Percentiles rank a stretch among this genome's conserved stretches.
Evolutionary conservation across 2,329 filamentous ascomycete genomes (phyloP).

Genomic region (Ophiostoma sp.): DNA sequence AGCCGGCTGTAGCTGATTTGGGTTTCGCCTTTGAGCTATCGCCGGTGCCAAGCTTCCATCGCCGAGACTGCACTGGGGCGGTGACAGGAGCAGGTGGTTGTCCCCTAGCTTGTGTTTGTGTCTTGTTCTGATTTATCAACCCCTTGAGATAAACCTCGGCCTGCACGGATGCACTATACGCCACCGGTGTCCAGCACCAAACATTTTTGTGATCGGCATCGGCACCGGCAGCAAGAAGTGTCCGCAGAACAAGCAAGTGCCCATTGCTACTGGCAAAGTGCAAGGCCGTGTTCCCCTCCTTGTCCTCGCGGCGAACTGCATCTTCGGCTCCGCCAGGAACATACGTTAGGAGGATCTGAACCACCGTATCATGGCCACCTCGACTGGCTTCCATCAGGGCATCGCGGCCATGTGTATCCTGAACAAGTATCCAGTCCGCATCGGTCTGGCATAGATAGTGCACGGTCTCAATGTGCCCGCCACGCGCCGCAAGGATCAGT

Average conservation of each 20-base stretch:
- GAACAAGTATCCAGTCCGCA: constrained; percentile 56
- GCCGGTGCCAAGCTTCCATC: background rate
- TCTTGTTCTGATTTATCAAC: constrained; percentile 48
- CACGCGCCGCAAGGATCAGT: constrained; percentile 68
- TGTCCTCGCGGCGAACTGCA: constrained; percentile 56
- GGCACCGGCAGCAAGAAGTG: constrained; percentile 72
- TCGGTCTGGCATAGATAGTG: constrained; percentile 63
- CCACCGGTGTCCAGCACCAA: constrained; percentile 77
- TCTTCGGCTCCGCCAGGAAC: constrained; percentile 49
- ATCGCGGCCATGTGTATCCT: constrained; percentile 64
- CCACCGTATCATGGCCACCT: constrained; percentile 57
- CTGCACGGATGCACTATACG: constrained; percentile 75
- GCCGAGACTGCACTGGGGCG: constrained; percentile 38
- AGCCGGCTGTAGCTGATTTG: constrained; percentile 14
- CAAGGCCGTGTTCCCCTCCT: constrained; percentile 76
- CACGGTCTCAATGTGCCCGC: constrained; percentile 68
- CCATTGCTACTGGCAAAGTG: constrained; percentile 83
- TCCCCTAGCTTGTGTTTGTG: constrained; percentile 27
- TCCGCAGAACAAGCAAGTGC: constrained; percentile 69
- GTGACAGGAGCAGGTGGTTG: background rate
- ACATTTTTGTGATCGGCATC: constrained; percentile 66
- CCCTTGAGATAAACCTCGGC: constrained; percentile 80
- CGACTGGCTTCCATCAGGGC: constrained; percentile 63
- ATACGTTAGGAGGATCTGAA: constrained; percentile 61
- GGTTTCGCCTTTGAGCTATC: background rate